These are phyloP conservation scores for Coemansia sp. DNA, from an alignment of 192 early-diverging fungal genomes.

Conservation along the genomic window DNA sequence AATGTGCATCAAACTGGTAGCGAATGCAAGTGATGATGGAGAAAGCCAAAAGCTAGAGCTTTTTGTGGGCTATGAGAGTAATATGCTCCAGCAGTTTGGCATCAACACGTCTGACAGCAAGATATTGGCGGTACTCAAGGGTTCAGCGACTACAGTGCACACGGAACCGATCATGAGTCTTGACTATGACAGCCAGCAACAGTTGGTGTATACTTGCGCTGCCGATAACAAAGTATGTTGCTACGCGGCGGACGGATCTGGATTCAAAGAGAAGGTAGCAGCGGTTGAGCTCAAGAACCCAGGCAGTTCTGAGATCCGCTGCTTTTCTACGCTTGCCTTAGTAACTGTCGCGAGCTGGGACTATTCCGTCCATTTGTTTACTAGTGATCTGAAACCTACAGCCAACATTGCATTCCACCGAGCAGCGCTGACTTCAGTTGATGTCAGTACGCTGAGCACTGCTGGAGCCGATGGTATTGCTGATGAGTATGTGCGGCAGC, in stretches of 20 bases:
- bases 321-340: constrained; percentile 17
- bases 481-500: constrained; percentile 31
- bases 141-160: constrained; percentile 18
- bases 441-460: constrained; percentile 32
- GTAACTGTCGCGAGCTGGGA: constrained; percentile 49
- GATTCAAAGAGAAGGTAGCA: neutral
- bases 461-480: constrained; percentile 12
- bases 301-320: constrained; percentile 37
- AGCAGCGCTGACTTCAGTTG: constrained; percentile 38
- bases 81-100: constrained; percentile 24
- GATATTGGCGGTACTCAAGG: neutral
- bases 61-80: constrained; percentile 50
- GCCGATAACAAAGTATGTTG: constrained; percentile 46
- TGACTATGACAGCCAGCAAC: constrained; percentile 16
- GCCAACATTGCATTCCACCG: constrained; percentile 30
- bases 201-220: constrained; percentile 39
- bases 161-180: constrained; percentile 47
- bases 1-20: constrained; percentile 35
- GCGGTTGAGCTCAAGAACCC: constrained; percentile 15
- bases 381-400: constrained; percentile 13
- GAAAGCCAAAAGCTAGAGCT: constrained; percentile 15
- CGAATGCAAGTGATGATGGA: neutral
- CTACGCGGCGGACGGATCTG: neutral
- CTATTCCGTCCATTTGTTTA: constrained; percentile 34
- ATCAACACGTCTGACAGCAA: constrained; percentile 6